These are phyloP conservation scores for Globisporangium irregulare DNA, from an alignment of 352 stramenopile genomes.

Conservation along the genomic window DNA sequence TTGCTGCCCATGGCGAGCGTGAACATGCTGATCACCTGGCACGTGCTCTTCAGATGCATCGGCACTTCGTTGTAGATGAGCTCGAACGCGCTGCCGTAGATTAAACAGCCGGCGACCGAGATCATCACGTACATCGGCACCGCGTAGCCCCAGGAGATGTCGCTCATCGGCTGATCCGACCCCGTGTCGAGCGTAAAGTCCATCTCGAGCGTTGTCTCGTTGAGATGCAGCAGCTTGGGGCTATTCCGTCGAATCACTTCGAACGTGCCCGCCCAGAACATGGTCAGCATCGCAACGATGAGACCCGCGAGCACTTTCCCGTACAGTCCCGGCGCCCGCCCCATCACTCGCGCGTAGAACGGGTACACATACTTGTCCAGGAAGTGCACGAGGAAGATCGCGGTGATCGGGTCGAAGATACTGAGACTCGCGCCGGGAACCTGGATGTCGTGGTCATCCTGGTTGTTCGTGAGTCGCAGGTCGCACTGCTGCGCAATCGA, in stretches of 20 bases:
- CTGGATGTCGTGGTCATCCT: slow-evolving; percentile 40
- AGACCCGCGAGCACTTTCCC: slow-evolving; percentile 79
- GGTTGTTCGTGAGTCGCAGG: slow-evolving; percentile 44
- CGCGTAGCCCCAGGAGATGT: slow-evolving; percentile 79
- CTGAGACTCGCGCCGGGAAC: slow-evolving; percentile 74
- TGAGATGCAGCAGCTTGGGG: slow-evolving; percentile 35
- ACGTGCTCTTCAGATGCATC: slow-evolving; percentile 86
- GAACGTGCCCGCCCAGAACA: slow-evolving; percentile 85
- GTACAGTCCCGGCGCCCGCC: slow-evolving; percentile 63
- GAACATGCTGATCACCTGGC: slow-evolving; percentile 86
- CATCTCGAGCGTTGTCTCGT: slow-evolving; percentile 10
- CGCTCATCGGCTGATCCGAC: slow-evolving; percentile 72
- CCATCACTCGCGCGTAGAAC: slow-evolving; percentile 48
- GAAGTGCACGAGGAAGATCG: slow-evolving; percentile 69
- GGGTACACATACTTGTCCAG: slow-evolving; percentile 78
- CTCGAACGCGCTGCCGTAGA: slow-evolving; percentile 88
- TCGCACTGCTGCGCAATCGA: slow-evolving; percentile 85
- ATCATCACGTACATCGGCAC: slow-evolving; percentile 82
- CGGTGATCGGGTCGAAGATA: slow-evolving; percentile 78
- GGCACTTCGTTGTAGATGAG: slow-evolving; percentile 88
- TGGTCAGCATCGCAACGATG: slow-evolving; percentile 72
- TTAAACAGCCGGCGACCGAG: slow-evolving; percentile 83
- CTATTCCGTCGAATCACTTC: slow-evolving; percentile 67
- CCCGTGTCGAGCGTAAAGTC: slow-evolving; percentile 45
- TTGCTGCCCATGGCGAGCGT: slow-evolving; percentile 88